Base-by-base conservation (phyloP, 1,284 basidiomycete species). In the Singerocomus inundabilis region DNA sequence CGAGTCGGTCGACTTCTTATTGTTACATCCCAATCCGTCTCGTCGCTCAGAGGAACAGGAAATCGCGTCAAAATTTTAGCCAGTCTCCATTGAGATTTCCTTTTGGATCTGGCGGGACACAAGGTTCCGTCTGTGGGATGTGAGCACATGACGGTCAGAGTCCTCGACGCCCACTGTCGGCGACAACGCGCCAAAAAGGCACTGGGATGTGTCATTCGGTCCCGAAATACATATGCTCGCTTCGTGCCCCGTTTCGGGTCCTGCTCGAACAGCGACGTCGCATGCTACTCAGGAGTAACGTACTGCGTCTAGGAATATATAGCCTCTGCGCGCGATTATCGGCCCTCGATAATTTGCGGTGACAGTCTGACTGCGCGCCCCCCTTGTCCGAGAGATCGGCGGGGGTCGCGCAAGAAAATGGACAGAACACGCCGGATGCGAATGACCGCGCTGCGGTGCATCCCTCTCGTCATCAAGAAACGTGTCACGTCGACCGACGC, bases 401-500 rank as follows among this genome's bases (percentile, higher is more conserved):
- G n/a, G n/a, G n/a, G n/a, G n/a, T n/a, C n/a, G n/a, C n/a, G n/a
- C n/a, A n/a, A n/a, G n/a, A n/a, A n/a, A n/a, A n/a, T n/a, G n/a
- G n/a, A n/a, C n/a, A n/a, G n/a, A n/a, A n/a, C n/a, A n/a, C n/a
- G n/a, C n/a, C n/a, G n/a, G n/a, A n/a, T n/a, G n/a, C n/a, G n/a
- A n/a, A n/a, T n/a, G n/a, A n/a, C n/a, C n/a, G n/a, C 21, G 28
- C 45, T 48, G 42, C 45, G 49, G 40, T 28, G 59, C 41, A 39
- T 32, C n/a, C n/a, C n/a, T n/a, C 29, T 26, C 45, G 9, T 49
- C 58, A 24, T 28, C 16, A 39, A 48, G 16, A 44, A 56, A 65
- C 62, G 60, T 61, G 60, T 51, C 48, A 41, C 4, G 51, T 49
- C 9, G 40, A 41, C 56, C 60, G 58, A 61, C 62, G 42, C 48